These are phyloP conservation scores for Penicillium alfredii DNA, from an alignment of 495 filamentous ascomycete genomes.

Conservation along the genomic window DNA sequence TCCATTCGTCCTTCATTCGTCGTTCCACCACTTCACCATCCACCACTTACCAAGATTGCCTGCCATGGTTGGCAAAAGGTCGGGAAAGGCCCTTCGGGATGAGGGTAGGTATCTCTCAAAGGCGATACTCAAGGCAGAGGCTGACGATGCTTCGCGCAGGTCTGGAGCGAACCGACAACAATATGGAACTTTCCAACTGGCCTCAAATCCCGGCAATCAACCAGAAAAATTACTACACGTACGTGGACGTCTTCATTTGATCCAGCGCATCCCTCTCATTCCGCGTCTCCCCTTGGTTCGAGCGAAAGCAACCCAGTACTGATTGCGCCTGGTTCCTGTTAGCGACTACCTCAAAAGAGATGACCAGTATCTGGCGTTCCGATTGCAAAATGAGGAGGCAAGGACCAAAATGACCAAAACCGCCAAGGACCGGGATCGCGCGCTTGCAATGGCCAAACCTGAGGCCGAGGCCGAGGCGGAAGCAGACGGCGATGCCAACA, in stretches of 20 bases:
- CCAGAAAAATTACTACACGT: constrained; percentile 99
- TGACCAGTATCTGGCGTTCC: constrained; percentile 85
- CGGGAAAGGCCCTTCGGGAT: constrained; percentile 57
- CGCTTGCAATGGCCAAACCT: constrained; percentile 60
- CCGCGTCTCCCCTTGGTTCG: not conserved
- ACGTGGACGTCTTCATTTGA: constrained; percentile 30
- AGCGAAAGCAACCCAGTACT: constrained; percentile 3
- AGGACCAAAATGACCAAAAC: constrained; percentile 71
- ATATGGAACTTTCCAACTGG: constrained; percentile 91
- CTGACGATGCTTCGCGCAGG: constrained; percentile 44
- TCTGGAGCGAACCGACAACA: constrained; percentile 93
- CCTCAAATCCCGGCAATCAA: constrained; percentile 89
- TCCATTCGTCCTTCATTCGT: constrained; percentile 2
- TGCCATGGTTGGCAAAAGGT: constrained; percentile 61
- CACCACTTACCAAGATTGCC: not conserved
- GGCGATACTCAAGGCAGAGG: not conserved
- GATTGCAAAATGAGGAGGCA: constrained; percentile 77
- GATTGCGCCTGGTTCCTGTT: constrained; percentile 3
- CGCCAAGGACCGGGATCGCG: constrained; percentile 81
- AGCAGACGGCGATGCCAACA: constrained; percentile 54
- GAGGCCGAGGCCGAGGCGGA: constrained; percentile 48
- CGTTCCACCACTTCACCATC: too few species aligned
- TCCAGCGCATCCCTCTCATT: too few species aligned
- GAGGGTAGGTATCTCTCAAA: constrained; percentile 45
- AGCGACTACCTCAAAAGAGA: constrained; percentile 98